phyloP scores from a whole-genome alignment of 805 yeast species.

The Candida bentonensis region DNA sequence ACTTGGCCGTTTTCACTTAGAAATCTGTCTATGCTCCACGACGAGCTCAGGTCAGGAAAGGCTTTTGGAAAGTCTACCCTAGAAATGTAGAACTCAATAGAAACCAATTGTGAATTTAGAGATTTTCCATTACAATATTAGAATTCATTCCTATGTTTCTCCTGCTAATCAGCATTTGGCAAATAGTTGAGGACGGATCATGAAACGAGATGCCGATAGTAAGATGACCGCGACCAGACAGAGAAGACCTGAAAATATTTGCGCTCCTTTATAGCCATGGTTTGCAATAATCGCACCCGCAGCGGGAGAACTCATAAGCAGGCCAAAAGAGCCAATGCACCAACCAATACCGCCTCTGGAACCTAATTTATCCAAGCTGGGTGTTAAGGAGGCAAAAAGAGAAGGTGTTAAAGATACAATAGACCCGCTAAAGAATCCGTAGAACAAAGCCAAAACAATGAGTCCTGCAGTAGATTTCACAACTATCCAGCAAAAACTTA shows the following conservation, averaged over 20 bases:
- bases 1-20: neutral
- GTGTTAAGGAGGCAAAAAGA: conserved; percentile 18
- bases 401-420: conserved; percentile 21
- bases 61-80: neutral
- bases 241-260: neutral
- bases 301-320: neutral
- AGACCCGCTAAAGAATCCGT: conserved; percentile 22
- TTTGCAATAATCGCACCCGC: neutral
- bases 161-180: neutral
- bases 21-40: neutral
- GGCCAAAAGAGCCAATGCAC: conserved; percentile 24
- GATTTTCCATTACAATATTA: no score
- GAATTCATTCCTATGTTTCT: no score
- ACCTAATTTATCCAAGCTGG: conserved; percentile 16
- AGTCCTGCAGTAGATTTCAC: conserved; percentile 18
- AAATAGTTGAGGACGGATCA: neutral
- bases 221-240: neutral
- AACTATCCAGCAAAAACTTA: conserved; percentile 24
- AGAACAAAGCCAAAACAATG: conserved; percentile 16
- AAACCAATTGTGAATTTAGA: no score
- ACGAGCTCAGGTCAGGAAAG: neutral
- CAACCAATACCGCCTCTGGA: conserved; percentile 37
- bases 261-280: neutral
- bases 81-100: no score
- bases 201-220: neutral